Evolutionary conservation across 2,329 filamentous ascomycete species (phyloP).

Genomic region (Scopulariopsis brevicaulis): DNA sequence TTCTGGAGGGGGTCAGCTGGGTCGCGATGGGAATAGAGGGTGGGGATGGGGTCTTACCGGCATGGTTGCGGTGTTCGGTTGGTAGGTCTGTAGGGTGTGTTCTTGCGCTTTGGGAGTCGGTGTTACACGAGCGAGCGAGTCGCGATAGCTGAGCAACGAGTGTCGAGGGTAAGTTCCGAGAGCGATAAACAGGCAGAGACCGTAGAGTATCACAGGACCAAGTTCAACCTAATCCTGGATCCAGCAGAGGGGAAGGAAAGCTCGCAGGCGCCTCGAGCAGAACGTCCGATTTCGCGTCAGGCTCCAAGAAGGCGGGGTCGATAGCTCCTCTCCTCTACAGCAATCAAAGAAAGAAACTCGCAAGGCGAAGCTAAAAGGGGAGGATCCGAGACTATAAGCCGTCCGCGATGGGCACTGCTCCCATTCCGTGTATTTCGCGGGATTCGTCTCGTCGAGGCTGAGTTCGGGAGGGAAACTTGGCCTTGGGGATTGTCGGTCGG

Average conservation of each 20-base stretch:
- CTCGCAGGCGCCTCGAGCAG: too few relatives aligned
- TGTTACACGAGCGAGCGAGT: neutral
- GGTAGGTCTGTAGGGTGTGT: neutral
- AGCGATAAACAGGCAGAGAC: conserved; percentile 18
- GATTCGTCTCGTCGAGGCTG: neutral
- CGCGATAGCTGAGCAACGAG: neutral
- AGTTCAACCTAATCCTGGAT: neutral
- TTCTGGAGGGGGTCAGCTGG: conserved; percentile 30
- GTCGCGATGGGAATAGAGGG: too few relatives aligned
- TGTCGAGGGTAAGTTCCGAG: neutral
- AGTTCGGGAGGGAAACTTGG: neutral
- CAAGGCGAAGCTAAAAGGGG: neutral
- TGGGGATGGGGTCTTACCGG: neutral
- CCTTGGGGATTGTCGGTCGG: neutral
- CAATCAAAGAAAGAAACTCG: neutral
- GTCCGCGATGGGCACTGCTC: neutral
- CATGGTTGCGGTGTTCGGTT: neutral
- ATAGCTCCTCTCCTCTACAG: neutral
- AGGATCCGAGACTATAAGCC: neutral
- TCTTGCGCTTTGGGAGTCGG: neutral
- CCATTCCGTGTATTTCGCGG: neutral
- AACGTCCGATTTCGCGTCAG: neutral
- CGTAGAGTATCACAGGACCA: neutral
- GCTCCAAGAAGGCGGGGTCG: neutral
- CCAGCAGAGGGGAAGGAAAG: neutral